Conservation (phyloP, 495 filamentous ascomycete genomes). For the Xylaria sp. region DNA sequence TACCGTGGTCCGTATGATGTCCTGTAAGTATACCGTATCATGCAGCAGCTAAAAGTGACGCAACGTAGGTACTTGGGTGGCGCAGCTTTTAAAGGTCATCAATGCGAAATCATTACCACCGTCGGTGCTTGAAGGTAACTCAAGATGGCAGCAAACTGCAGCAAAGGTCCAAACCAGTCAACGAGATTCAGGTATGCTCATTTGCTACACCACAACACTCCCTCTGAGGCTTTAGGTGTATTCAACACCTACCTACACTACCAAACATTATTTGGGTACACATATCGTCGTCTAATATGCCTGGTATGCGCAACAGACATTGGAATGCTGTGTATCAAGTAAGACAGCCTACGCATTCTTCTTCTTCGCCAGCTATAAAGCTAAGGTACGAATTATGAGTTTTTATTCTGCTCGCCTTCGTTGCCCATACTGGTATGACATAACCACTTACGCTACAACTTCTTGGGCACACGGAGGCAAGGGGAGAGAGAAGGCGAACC, state of each 20-base stretch:
- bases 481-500: too few relatives aligned
- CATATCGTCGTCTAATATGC: too few relatives aligned
- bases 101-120: background rate
- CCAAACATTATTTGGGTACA: too few relatives aligned
- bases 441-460: too few relatives aligned
- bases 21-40: background rate
- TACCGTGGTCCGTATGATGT: background rate
- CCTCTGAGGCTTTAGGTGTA: background rate
- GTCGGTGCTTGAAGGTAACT: background rate
- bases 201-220: background rate
- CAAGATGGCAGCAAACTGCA: background rate
- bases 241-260: background rate
- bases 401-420: too few relatives aligned
- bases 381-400: too few relatives aligned
- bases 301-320: background rate
- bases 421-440: too few relatives aligned
- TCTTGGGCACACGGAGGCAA: too few relatives aligned
- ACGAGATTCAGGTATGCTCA: background rate
- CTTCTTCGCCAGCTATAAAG: too few relatives aligned
- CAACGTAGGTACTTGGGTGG: slow-evolving; percentile 1
- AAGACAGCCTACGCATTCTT: background rate
- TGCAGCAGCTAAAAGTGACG: background rate
- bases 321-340: background rate
- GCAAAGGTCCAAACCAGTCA: background rate
- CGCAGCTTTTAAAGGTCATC: slow-evolving; percentile 7